Base-by-base conservation (phyloP, 2,329 filamentous ascomycete genomes). In the Huntiella bhutanensis region DNA sequence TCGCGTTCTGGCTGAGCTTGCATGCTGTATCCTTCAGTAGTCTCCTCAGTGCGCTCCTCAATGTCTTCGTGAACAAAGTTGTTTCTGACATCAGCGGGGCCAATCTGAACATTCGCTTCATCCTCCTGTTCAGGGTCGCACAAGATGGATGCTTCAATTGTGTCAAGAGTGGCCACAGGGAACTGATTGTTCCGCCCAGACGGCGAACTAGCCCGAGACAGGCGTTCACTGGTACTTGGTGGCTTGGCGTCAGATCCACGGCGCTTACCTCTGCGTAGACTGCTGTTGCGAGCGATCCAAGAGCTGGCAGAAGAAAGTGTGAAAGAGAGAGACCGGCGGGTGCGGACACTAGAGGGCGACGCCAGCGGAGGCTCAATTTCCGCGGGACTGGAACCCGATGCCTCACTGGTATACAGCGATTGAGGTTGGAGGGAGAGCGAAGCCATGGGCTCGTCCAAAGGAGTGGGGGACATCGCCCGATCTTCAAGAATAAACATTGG, bases 221-320 rank as follows among this genome's bases (percentile, higher is more conserved):
- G 13, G 12, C 35, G 43, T 15, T 39, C 35, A 12, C 28, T 40
- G 8, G 13, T 32, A 37, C 37, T 46, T 7, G 37, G 28, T 15
- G 38, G 28, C 38, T 35, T 46, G 49, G 63, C 15, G 22, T 64
- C 41, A 13, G 41, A 43, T 10, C 32, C 41, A 6, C 41, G 41
- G 50, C 69, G 65, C 58, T 75, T 77, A 28, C 66, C 60, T 16
- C 69, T 68, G 42, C 72, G 68, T 45, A 77, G 55, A 58, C 74
- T 78, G 46, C 71, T 68, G 6, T 67, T 64, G 56, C 63, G 70
- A 33, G 70, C 61, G 51, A 75, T 69, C 72, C 73, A 77, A 43
- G 62, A 69, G 43, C 62, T 64, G 12, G 73, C 66, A 1, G 73
- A 71, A 50, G 65, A 64, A 50, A 79, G 73, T 46, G 75, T 71